phyloP scores from a whole-genome alignment of 176 grass and related monocot genomes.

The Oryza coarctata region DNA sequence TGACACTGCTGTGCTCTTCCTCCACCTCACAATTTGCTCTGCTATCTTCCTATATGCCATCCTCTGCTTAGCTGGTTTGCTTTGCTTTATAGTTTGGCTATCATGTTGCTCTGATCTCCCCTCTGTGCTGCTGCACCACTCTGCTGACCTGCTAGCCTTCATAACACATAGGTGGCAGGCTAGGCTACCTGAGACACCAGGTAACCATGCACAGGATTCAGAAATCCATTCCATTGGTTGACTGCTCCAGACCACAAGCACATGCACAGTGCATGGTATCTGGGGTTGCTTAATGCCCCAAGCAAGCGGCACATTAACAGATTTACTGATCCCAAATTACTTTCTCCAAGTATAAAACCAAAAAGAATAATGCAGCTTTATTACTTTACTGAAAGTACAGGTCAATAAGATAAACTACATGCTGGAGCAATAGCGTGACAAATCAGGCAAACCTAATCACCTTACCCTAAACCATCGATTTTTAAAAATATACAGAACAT shows the following conservation, averaged over 20 bases:
- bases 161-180: neutral
- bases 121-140: neutral
- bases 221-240: neutral
- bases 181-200: neutral
- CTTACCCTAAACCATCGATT: neutral
- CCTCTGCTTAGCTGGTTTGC: neutral
- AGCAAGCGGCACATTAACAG: neutral
- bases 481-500: neutral
- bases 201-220: neutral
- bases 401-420: neutral
- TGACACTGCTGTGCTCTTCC: neutral
- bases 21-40: neutral
- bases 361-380: neutral
- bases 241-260: neutral
- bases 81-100: neutral
- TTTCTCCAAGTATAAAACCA: neutral
- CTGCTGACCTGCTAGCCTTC: neutral
- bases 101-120: neutral
- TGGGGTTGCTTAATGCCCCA: neutral
- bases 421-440: neutral
- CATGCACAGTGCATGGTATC: neutral
- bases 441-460: neutral
- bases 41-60: neutral
- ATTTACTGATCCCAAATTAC: neutral
- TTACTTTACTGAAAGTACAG: neutral